These are phyloP conservation scores for Lasiosphaeris hirsuta DNA, from an alignment of 495 filamentous ascomycete species.

Conservation along the genomic window DNA sequence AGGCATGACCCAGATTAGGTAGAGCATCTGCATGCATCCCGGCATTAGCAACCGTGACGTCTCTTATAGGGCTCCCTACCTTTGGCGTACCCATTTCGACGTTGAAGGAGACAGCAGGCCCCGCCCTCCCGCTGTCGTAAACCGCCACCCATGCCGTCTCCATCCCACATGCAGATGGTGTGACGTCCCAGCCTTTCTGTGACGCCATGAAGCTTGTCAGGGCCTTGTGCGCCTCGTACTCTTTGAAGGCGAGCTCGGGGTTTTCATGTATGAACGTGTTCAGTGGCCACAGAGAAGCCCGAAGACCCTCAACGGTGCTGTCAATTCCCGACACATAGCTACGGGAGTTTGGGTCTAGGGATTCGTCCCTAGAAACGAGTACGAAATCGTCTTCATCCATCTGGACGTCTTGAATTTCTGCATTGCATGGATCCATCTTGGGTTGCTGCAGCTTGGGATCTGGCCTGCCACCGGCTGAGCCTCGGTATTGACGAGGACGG, in stretches of 20 bases:
- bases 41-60: background rate
- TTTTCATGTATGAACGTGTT: conserved; percentile 58
- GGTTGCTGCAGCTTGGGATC: too few relatives aligned
- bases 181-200: conserved; percentile 53
- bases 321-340: conserved; percentile 31
- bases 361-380: conserved; percentile 6
- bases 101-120: conserved; percentile 54
- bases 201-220: conserved; percentile 53
- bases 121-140: conserved; percentile 44
- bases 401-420: too few relatives aligned
- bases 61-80: too few relatives aligned
- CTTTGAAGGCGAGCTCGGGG: conserved; percentile 57
- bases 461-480: too few relatives aligned
- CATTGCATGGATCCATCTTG: too few relatives aligned
- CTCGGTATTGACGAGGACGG: too few relatives aligned
- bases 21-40: conserved; percentile 42
- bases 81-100: conserved; percentile 50
- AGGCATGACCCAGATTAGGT: conserved; percentile 61
- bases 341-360: background rate
- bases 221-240: conserved; percentile 55
- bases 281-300: conserved; percentile 38
- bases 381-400: conserved; percentile 10
- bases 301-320: conserved; percentile 34
- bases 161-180: conserved; percentile 51
- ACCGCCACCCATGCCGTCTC: conserved; percentile 57